These are phyloP conservation scores for Vigna unguiculata DNA, from an alignment of 306 rosid species.

Conservation along the genomic window DNA sequence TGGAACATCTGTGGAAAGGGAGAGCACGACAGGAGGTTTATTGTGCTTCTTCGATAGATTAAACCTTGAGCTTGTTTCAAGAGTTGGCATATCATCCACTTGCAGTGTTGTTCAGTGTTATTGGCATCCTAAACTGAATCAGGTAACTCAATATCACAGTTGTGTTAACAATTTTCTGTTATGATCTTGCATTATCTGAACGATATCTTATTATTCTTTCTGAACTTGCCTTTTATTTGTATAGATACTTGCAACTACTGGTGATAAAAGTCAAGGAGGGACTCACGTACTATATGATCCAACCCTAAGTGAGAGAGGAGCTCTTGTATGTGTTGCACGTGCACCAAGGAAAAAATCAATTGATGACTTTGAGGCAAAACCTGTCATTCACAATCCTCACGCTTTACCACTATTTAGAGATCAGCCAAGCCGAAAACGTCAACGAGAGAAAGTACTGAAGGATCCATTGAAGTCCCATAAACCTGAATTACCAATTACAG, in stretches of 20 bases:
- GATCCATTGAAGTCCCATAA: slow-evolving; percentile 95
- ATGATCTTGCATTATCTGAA: slow-evolving; percentile 31
- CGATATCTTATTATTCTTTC: slow-evolving; percentile 22
- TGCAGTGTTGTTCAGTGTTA: slow-evolving; percentile 88
- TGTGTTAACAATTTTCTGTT: slow-evolving; percentile 31
- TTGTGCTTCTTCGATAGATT: slow-evolving; percentile 80
- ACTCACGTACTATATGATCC: slow-evolving; percentile 90
- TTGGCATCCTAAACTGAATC: slow-evolving; percentile 97
- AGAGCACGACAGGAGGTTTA: slow-evolving; percentile 83
- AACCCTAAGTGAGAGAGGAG: slow-evolving; percentile 89
- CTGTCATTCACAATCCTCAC: slow-evolving; percentile 92
- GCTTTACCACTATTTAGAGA: slow-evolving; percentile 94
- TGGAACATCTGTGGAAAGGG: slow-evolving; percentile 92
- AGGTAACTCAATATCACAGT: slow-evolving; percentile 58
- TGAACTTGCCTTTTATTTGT: slow-evolving; percentile 38
- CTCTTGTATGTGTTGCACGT: slow-evolving; percentile 96
- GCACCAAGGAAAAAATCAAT: slow-evolving; percentile 92
- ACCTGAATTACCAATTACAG: slow-evolving; percentile 94
- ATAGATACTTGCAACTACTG: slow-evolving; percentile 86
- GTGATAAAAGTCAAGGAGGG: slow-evolving; percentile 94
- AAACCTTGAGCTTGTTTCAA: slow-evolving; percentile 87
- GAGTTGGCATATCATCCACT: slow-evolving; percentile 87
- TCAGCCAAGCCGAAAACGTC: slow-evolving; percentile 93
- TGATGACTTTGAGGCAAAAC: slow-evolving; percentile 90
- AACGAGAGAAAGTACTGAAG: slow-evolving; percentile 81